These are phyloP conservation scores for Hortiboletus rubellus DNA, from an alignment of 1,284 basidiomycete genomes.

Conservation along the genomic window DNA sequence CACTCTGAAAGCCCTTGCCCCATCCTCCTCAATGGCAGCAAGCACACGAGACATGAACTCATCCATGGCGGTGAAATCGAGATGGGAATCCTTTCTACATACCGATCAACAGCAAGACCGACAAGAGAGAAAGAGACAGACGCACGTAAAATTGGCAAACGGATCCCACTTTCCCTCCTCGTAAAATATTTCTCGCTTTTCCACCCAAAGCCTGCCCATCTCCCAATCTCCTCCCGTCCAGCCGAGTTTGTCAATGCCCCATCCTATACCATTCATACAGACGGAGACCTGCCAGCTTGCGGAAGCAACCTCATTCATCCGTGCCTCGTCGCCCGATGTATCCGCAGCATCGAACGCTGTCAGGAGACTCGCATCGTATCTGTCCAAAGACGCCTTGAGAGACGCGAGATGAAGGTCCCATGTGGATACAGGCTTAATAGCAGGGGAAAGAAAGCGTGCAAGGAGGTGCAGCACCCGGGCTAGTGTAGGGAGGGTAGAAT, in stretches of 20 bases:
- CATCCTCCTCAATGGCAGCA: constrained; percentile 68
- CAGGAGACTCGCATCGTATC: constrained; percentile 83
- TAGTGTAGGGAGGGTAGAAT: constrained; percentile 49
- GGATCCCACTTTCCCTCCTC: constrained; percentile 79
- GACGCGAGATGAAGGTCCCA: constrained; percentile 65
- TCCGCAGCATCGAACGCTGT: constrained; percentile 86
- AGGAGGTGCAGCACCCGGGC: constrained; percentile 69
- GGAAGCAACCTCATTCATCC: constrained; percentile 77
- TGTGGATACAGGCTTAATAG: constrained; percentile 64
- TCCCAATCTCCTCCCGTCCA: constrained; percentile 70
- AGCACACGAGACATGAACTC: constrained; percentile 78
- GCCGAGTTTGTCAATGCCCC: constrained; percentile 31
- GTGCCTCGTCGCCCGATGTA: constrained; percentile 55
- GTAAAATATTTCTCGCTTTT: constrained; percentile 94
- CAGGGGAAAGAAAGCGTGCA: constrained; percentile 67
- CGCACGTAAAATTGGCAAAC: constrained; percentile 24
- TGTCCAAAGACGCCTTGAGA: constrained; percentile 78
- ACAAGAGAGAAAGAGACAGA: neutral
- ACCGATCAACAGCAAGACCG: constrained; percentile 1
- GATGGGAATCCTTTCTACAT: constrained; percentile 24
- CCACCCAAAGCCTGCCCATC: constrained; percentile 88
- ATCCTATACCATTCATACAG: constrained; percentile 35
- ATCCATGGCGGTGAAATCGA: constrained; percentile 88
- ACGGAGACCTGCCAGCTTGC: constrained; percentile 83
- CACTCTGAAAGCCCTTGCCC: constrained; percentile 76